These are phyloP conservation scores for Leishmania tarentolae DNA, from an alignment of 208 protist genomes.

Conservation along the genomic window DNA sequence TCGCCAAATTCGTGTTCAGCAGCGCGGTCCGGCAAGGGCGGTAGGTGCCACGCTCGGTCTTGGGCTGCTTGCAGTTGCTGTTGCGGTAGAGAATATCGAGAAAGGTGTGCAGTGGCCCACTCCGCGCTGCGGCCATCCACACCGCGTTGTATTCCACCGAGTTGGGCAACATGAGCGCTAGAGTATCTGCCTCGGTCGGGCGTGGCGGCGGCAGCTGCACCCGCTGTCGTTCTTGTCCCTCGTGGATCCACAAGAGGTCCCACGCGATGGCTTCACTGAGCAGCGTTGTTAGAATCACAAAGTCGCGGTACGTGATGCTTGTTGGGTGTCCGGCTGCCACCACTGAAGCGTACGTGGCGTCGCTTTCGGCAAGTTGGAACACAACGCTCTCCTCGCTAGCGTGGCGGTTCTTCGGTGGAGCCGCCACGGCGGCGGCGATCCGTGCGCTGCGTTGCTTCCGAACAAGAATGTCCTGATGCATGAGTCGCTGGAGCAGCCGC, in stretches of 20 bases:
- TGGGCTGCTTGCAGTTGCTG: slow-evolving; percentile 22
- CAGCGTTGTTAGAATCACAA: slow-evolving; percentile 34
- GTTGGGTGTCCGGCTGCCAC: slow-evolving; percentile 18
- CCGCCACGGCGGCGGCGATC: slow-evolving; percentile 2
- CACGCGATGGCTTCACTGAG: slow-evolving; percentile 56
- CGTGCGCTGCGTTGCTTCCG: slow-evolving; percentile 24
- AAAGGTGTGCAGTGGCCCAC: slow-evolving; percentile 48
- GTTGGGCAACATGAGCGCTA: slow-evolving; percentile 66
- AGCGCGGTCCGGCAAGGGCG: slow-evolving; percentile 56
- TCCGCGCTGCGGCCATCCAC: slow-evolving; percentile 44
- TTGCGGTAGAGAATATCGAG: slow-evolving; percentile 44
- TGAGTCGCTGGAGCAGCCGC: slow-evolving; percentile 34
- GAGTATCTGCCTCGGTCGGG: slow-evolving; percentile 25
- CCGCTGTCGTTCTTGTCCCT: slow-evolving; percentile 5
- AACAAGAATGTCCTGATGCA: slow-evolving; percentile 33
- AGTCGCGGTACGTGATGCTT: slow-evolving; percentile 48
- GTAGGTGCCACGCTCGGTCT: slow-evolving; percentile 25
- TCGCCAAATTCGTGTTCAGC: slow-evolving; percentile 67
- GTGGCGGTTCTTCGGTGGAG: not conserved
- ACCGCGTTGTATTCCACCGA: slow-evolving; percentile 61
- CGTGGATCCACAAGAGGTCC: slow-evolving; percentile 46
- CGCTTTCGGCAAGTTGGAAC: slow-evolving; percentile 33
- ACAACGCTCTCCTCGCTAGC: slow-evolving; percentile 21
- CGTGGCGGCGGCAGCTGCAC: not conserved
- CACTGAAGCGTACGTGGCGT: slow-evolving; percentile 18